These are phyloP conservation scores for Pleurotus ostreatus DNA, from an alignment of 768 basidiomycete species.

Conservation along the genomic window DNA sequence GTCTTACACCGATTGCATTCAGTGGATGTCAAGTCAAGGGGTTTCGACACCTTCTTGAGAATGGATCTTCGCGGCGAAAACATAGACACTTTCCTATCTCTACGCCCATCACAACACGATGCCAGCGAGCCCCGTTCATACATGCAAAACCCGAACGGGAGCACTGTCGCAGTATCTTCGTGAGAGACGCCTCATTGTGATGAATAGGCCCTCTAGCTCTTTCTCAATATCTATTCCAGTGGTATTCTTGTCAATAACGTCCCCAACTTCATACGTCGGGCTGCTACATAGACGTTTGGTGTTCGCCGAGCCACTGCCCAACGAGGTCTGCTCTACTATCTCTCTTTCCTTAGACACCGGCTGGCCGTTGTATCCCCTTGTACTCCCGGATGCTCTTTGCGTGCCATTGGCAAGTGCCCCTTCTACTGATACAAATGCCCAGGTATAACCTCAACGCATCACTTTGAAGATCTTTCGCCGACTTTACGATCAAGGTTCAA, in stretches of 20 bases:
- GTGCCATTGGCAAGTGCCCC: constrained; percentile 28
- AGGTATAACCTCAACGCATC: constrained; percentile 93
- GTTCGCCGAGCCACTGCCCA: constrained; percentile 89
- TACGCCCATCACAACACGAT: too few relatives aligned
- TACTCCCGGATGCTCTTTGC: constrained; percentile 61
- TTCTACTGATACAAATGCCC: not conserved
- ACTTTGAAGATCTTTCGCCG: constrained; percentile 78
- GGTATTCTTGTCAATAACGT: too few relatives aligned
- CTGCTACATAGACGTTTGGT: constrained; percentile 28
- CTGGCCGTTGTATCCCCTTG: constrained; percentile 28
- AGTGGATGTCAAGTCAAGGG: too few relatives aligned
- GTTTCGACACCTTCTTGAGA: too few relatives aligned
- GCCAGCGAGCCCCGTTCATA: too few relatives aligned
- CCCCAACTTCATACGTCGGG: too few relatives aligned
- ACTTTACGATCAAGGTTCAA: constrained; percentile 91
- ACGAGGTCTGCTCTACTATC: constrained; percentile 58
- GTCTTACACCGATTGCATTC: not conserved
- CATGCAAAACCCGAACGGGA: not conserved
- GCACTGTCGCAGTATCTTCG: not conserved
- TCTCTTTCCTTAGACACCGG: too few relatives aligned
- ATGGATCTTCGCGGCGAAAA: too few relatives aligned
- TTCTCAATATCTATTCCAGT: too few relatives aligned
- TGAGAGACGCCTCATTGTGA: too few relatives aligned
- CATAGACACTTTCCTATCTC: too few relatives aligned
- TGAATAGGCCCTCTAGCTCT: too few relatives aligned